phyloP scores from a whole-genome alignment of 176 grass and related monocot species.

The Chloris gayana region DNA sequence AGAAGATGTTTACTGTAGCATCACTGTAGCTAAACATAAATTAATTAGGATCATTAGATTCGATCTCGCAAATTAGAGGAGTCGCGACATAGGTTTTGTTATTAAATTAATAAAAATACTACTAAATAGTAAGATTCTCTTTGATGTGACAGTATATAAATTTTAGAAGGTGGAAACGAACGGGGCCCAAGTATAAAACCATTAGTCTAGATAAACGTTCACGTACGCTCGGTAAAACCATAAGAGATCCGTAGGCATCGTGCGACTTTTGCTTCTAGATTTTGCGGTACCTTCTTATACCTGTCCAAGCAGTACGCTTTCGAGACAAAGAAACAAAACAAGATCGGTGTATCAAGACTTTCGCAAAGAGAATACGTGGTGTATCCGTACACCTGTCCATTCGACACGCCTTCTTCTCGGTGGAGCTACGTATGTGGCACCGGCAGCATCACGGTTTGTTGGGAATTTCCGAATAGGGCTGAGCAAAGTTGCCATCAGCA shows the following conservation, averaged over 20 bases:
- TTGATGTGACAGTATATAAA: no score
- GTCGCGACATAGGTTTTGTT: no score
- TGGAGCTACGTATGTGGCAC: background rate
- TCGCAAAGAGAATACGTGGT: background rate
- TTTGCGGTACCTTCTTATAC: background rate
- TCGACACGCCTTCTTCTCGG: background rate
- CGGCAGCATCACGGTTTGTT: conserved; percentile 3
- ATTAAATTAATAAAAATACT: no score
- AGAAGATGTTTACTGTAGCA: no score
- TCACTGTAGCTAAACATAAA: no score
- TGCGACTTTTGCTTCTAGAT: background rate
- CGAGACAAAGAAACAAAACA: background rate
- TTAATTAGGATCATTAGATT: no score
- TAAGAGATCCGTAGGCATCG: background rate
- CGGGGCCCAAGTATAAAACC: no score
- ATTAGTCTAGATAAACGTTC: no score
- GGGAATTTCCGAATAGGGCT: conserved; percentile 7
- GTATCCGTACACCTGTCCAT: background rate
- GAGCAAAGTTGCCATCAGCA: conserved; percentile 32
- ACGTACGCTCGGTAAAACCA: no score
- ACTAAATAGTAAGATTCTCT: no score
- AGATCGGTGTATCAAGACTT: background rate
- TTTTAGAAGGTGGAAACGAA: no score
- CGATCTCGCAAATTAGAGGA: no score
- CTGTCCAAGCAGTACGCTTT: background rate